These are phyloP conservation scores for Paxillus rubicundulus DNA, from an alignment of 768 basidiomycete species.

Conservation along the genomic window DNA sequence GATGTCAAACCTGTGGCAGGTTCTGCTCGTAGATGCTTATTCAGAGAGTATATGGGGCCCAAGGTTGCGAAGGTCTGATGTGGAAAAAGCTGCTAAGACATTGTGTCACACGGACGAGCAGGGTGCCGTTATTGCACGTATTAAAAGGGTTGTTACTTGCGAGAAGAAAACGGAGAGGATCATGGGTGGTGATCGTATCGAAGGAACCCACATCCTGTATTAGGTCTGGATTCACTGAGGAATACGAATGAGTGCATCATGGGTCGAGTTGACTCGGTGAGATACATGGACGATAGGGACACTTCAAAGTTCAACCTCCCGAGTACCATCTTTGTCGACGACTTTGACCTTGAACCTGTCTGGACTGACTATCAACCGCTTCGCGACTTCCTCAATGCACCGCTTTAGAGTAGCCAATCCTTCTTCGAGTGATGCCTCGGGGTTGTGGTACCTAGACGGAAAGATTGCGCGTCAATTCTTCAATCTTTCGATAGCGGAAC, in stretches of 20 bases:
- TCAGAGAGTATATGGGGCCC: conserved; percentile 57
- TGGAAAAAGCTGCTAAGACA: conserved; percentile 36
- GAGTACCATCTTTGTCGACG: conserved; percentile 87
- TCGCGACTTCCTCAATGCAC: conserved; percentile 86
- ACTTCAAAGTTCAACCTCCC: conserved; percentile 69
- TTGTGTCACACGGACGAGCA: conserved; percentile 8
- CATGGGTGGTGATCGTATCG: conserved; percentile 50
- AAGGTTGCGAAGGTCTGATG: conserved; percentile 47
- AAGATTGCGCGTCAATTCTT: not conserved
- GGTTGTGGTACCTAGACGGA: conserved; percentile 77
- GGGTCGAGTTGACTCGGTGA: not conserved
- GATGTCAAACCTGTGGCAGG: conserved; percentile 26
- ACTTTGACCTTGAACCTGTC: conserved; percentile 86
- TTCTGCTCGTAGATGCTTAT: conserved; percentile 54
- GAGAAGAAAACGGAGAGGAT: conserved; percentile 52
- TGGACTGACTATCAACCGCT: conserved; percentile 76
- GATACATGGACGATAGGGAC: not conserved
- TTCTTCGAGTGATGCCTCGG: conserved; percentile 80
- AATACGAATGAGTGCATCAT: not conserved
- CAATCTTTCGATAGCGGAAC: not conserved
- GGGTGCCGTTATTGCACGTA: conserved; percentile 27
- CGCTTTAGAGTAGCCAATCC: conserved; percentile 80
- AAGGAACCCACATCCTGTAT: conserved; percentile 23
- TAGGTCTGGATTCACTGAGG: conserved; percentile 6
- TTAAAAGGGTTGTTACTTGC: conserved; percentile 44